Base-by-base conservation (phyloP, 2,329 filamentous ascomycete genomes). In the Dactylellina leptospora region DNA sequence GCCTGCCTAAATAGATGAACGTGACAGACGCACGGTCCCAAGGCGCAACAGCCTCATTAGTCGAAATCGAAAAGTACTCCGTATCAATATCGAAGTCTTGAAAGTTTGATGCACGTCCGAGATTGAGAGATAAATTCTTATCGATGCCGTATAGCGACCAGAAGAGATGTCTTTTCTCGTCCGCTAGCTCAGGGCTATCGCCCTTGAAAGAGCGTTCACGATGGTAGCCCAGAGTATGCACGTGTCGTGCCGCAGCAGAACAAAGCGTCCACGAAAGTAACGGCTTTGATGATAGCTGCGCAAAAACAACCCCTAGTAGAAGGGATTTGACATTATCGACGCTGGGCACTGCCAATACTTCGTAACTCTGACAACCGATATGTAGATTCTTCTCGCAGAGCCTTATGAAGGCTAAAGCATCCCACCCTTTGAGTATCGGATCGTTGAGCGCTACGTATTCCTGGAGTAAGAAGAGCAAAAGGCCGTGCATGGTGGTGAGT, bases 331-430 rank as follows among this genome's bases (percentile, higher is more conserved):
- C 42, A 16, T 72, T 72, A 9, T 72, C 68, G 5, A 64, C 30
- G 44, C 50, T 27, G 18, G 68, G 68, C 1, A 72, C 68, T 4
- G 68, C 68, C 1, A 64, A 20, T 11, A 72, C 53, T 30, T 72
- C 68, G n/a, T 72, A 72, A 38, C 59, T 72, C 47, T 72, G 68
- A 33, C 68, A 72, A 10, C 68, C 68, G 8, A 72, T 72, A n/a
- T 72, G 68, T 6, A 72, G 18, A 16, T 72, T 72, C 44, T 64
- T 72, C 23, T 72, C 51, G 10, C 68, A 72, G 11, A 64, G 38
- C 4, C 47, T 40, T 16, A 64, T 40, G 16, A 72, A 72, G 27
- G 27, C 13, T 2, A 16, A 6, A 11, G 45, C 47, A 23, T 72
- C 68, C 68, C 68, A 72, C 5, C 58, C 68, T 5, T 48, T 53